Conservation (phyloP, 2,329 filamentous ascomycete genomes). For the Huntiella savannae region DNA sequence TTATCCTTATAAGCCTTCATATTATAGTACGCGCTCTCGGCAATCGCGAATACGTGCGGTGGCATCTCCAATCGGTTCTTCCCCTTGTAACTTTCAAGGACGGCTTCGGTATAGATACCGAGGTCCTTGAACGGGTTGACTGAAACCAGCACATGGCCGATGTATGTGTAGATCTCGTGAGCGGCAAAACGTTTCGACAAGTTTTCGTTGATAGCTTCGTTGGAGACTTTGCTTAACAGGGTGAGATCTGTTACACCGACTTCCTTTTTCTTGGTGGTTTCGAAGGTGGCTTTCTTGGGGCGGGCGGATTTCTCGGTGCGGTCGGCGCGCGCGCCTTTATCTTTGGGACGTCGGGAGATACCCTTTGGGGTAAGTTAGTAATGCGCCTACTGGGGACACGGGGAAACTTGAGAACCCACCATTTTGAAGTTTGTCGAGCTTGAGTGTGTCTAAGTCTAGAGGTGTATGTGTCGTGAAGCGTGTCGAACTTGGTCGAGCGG, state of each 20-base stretch:
- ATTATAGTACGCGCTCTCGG: conserved; percentile 94
- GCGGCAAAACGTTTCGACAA: conserved; percentile 95
- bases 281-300: conserved; percentile 90
- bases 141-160: conserved; percentile 96
- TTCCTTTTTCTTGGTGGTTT: conserved; percentile 96
- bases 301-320: conserved; percentile 30
- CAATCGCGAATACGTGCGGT: conserved; percentile 93
- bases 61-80: conserved; percentile 93
- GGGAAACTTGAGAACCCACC: no score
- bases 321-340: conserved; percentile 25
- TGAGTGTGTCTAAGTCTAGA: no score
- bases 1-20: conserved; percentile 99
- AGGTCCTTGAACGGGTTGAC: conserved; percentile 96
- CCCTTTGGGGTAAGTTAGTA: conserved; percentile 17
- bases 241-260: conserved; percentile 96
- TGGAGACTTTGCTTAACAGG: conserved; percentile 93
- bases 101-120: conserved; percentile 91
- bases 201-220: conserved; percentile 98
- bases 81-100: conserved; percentile 83
- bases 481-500: no score
- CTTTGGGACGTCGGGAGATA: conserved; percentile 30
- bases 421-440: no score
- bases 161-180: conserved; percentile 97
- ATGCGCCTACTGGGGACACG: neutral
- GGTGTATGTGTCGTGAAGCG: no score